Evolutionary conservation across 768 basidiomycete species (phyloP).

Genomic region (Tephrocybe rancida): DNA sequence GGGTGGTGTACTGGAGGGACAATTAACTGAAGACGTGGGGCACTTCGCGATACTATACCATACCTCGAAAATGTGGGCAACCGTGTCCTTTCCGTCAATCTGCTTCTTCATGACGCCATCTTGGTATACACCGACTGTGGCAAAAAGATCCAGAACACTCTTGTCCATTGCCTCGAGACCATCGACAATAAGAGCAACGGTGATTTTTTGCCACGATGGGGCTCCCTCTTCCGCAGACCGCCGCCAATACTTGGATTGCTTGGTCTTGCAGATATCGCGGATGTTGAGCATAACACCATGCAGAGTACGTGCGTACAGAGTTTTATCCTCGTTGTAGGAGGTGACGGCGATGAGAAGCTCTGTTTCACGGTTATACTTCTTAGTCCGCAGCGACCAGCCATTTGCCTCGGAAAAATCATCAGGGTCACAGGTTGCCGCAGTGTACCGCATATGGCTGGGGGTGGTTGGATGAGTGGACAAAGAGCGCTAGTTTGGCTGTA

Average conservation of each 20-base stretch:
- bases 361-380: constrained; percentile 86
- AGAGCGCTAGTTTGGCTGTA: constrained; percentile 10
- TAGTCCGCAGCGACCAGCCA: constrained; percentile 85
- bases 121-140: constrained; percentile 91
- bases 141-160: constrained; percentile 84
- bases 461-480: not conserved
- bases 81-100: constrained; percentile 84
- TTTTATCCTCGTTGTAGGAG: constrained; percentile 92
- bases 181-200: constrained; percentile 88
- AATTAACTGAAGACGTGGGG: constrained; percentile 8
- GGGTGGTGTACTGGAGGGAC: constrained; percentile 83
- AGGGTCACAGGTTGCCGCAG: constrained; percentile 88
- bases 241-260: constrained; percentile 92
- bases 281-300: constrained; percentile 98
- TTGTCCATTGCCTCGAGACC: constrained; percentile 97
- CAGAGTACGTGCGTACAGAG: constrained; percentile 86
- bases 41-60: constrained; percentile 7
- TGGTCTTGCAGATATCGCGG: constrained; percentile 95
- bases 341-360: constrained; percentile 95
- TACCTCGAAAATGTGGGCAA: constrained; percentile 96
- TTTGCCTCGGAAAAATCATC: constrained; percentile 81
- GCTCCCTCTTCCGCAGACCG: constrained; percentile 80
- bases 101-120: constrained; percentile 96
- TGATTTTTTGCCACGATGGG: constrained; percentile 90
- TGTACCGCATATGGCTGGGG: constrained; percentile 88